Conservation (phyloP, 306 rosid species). For the Malus sylvestris region DNA sequence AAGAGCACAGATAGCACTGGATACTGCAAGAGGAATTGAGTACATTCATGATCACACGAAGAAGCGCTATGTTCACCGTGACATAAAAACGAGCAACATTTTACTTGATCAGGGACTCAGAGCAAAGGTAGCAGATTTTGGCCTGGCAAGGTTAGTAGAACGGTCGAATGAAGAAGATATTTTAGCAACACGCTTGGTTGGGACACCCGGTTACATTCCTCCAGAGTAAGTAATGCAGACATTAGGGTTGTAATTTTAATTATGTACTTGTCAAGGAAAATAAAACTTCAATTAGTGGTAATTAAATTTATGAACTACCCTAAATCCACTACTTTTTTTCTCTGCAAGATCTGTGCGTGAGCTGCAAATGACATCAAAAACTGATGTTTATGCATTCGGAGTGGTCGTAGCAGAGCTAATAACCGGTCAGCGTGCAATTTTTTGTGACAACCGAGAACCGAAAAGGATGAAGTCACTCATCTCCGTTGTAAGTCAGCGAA, state of each 20-base stretch:
- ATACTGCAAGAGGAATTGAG: constrained; percentile 56
- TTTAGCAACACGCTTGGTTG: constrained; percentile 54
- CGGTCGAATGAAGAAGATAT: constrained; percentile 42
- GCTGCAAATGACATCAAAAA: constrained; percentile 53
- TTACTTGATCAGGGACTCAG: constrained; percentile 51
- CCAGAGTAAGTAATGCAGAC: constrained; percentile 40
- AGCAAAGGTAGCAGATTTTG: constrained; percentile 77
- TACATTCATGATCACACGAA: constrained; percentile 64
- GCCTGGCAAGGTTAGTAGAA: constrained; percentile 53
- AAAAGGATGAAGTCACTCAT: constrained; percentile 36
- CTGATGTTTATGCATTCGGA: constrained; percentile 65
- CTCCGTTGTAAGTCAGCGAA: constrained; percentile 31
- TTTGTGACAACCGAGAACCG: constrained; percentile 33
- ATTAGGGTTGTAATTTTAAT: no score
- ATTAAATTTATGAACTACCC: background rate
- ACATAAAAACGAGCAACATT: constrained; percentile 55
- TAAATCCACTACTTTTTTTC: background rate
- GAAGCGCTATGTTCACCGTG: constrained; percentile 51
- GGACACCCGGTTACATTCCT: constrained; percentile 70
- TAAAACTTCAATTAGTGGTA: no score
- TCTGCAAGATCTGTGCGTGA: constrained; percentile 44
- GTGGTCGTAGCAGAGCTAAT: constrained; percentile 53
- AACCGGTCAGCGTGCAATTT: constrained; percentile 49
- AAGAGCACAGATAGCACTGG: constrained; percentile 57
- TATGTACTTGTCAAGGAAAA: background rate